phyloP scores from a whole-genome alignment of 179 eudicot species.

The Corrigiola litoralis region DNA sequence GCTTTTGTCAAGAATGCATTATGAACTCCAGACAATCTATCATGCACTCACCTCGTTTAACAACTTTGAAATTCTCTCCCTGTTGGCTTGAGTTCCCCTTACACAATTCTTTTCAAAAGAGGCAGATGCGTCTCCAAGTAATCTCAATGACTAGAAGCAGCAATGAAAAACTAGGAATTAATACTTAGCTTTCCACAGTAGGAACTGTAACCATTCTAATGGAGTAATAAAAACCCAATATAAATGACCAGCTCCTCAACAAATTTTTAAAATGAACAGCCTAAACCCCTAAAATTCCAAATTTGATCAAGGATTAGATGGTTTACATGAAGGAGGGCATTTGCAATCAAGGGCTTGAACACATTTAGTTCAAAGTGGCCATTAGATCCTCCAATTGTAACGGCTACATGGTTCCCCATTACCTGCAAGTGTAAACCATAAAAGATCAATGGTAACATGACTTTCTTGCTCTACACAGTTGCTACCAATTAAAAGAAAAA shows the following conservation, averaged over 20 bases:
- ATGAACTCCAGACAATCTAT: background rate
- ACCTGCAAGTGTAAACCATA: constrained; percentile 45
- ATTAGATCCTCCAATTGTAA: constrained; percentile 94
- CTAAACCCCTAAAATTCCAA: too few species aligned
- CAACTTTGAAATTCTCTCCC: constrained; percentile 76
- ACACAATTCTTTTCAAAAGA: constrained; percentile 97
- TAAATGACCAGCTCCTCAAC: too few species aligned
- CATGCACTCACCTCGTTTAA: constrained; percentile 59
- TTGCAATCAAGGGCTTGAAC: constrained; percentile 95
- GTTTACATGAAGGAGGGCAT: constrained; percentile 84
- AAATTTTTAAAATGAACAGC: too few species aligned
- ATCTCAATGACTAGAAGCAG: constrained; percentile 65
- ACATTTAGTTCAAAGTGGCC: constrained; percentile 99
- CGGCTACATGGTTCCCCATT: constrained; percentile 96
- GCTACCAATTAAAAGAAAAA: background rate
- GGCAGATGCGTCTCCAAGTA: constrained; percentile 91
- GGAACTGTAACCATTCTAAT: background rate
- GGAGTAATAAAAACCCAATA: too few species aligned
- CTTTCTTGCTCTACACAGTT: background rate
- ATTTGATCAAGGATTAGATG: too few species aligned
- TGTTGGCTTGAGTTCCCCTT: constrained; percentile 89
- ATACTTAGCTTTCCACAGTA: background rate
- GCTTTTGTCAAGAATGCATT: background rate
- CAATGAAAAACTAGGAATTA: background rate
- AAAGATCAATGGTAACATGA: constrained; percentile 8